Base-by-base conservation (phyloP, 768 basidiomycete species). In the Boletellus sp. region DNA sequence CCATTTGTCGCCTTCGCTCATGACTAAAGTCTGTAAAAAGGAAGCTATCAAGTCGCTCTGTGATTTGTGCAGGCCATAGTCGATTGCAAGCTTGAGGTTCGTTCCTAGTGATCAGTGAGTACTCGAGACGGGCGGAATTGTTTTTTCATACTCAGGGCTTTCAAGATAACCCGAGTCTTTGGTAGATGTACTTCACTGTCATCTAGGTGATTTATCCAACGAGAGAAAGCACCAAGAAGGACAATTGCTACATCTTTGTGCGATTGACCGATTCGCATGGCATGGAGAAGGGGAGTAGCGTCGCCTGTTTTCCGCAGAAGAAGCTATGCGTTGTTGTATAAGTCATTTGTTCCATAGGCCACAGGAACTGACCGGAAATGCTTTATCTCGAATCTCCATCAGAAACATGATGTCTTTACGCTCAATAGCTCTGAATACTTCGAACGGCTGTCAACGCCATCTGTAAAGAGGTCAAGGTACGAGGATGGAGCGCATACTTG, bases 1-100 rank as follows among this genome's bases (percentile, higher is more conserved):
- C 90, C 91, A 96, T 53, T 81, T 78, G 57, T 94, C 90, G 15
- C 94, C 94, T 74, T 96, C 94, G 48, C 89, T 92, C 94, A 97
- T 97, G 57, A 98, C 82, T 32, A 97, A 73, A 15, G 92, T 92
- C 71, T 98, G 94, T 60, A 98, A 73, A 69, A 94, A 97, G 1
- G 90, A 93, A 4, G 94, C 89, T 43, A 90, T 87, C 39, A 98
- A 77, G 60, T 90, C 85, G 53, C 81, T 87, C 64, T 91, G 87
- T 0, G 84, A 82, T 59, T 81, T 84, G 54, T 87, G 79, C 36
- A 95, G 76, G 17, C 91, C 91, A 57, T 85, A 85, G 62, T 94
- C 90, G 45, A 97, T 96, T 2, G 93, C 94, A 39, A 93, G 78
- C 65, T 95, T 94, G 47, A 98, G 78, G 64, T 94, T 92, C 16